Evolutionary conservation across 1,284 basidiomycete genomes (phyloP).

Genomic region (Stygiomarasmius scandens): DNA sequence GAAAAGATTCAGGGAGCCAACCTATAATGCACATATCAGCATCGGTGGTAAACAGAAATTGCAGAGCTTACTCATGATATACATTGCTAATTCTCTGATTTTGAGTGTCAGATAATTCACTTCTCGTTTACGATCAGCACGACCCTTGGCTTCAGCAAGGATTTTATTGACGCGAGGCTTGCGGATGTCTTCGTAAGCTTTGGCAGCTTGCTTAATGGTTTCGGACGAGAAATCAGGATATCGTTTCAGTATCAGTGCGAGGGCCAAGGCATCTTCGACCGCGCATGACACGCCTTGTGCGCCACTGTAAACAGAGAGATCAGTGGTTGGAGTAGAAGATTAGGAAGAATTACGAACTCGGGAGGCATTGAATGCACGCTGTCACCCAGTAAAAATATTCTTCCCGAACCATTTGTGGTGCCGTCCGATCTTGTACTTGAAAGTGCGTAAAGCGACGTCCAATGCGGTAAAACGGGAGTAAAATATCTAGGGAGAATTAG

Average conservation of each 20-base stretch:
- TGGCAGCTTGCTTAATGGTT: neutral
- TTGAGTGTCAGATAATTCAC: slow-evolving; percentile 3
- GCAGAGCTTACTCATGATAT: slow-evolving; percentile 4
- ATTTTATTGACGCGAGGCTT: slow-evolving; percentile 6
- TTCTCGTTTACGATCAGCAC: slow-evolving; percentile 7
- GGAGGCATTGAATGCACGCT: slow-evolving; percentile 10
- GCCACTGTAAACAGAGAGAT: neutral
- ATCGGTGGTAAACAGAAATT: neutral
- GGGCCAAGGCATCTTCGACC: slow-evolving; percentile 5
- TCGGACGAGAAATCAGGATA: neutral
- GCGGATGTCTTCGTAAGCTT: slow-evolving; percentile 8
- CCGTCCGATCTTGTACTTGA: slow-evolving; percentile 2
- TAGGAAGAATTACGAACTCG: neutral
- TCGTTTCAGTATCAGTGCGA: slow-evolving; percentile 8
- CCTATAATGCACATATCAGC: neutral
- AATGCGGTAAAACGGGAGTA: slow-evolving; percentile 4
- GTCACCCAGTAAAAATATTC: slow-evolving; percentile 5
- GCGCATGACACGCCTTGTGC: slow-evolving; percentile 9
- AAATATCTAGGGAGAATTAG: slow-evolving; percentile 4
- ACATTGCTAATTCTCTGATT: slow-evolving; percentile 4
- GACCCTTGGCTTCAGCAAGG: slow-evolving; percentile 1
- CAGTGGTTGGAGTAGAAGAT: neutral
- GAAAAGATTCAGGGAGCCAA: slow-evolving; percentile 1
- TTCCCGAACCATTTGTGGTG: neutral
- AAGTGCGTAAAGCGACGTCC: slow-evolving; percentile 5